Conservation (phyloP, 2,329 filamentous ascomycete genomes). For the Cephalotrichum gorgonifer region DNA sequence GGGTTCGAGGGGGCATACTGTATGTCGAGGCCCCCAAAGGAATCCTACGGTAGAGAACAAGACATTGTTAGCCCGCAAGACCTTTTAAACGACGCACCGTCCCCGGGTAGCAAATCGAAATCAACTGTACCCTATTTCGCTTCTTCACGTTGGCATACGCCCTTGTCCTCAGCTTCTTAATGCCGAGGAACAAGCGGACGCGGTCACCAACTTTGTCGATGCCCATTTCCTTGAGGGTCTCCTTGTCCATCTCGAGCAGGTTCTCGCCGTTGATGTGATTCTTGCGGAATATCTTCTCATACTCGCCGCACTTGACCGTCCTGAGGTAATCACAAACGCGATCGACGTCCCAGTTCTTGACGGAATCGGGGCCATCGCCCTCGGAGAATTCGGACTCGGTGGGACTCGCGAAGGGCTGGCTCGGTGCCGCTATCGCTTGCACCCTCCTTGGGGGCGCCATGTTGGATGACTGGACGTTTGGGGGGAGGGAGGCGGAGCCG, state of each 20-base stretch:
- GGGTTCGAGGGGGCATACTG: slow-evolving; percentile 51
- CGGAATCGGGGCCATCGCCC: slow-evolving; percentile 61
- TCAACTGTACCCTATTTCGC: slow-evolving; percentile 72
- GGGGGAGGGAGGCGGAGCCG: slow-evolving; percentile 10
- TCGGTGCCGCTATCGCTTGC: slow-evolving; percentile 34
- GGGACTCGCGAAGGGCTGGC: slow-evolving; percentile 63
- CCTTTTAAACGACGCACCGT: slow-evolving; percentile 7
- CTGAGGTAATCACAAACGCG: slow-evolving; percentile 84
- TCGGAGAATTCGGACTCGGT: slow-evolving; percentile 93
- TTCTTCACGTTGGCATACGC: slow-evolving; percentile 70
- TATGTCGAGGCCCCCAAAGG: slow-evolving; percentile 68
- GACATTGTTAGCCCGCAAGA: background rate
- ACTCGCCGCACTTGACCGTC: slow-evolving; percentile 87
- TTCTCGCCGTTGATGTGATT: slow-evolving; percentile 98
- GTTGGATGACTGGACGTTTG: slow-evolving; percentile 32
- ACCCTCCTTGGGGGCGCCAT: slow-evolving; percentile 42
- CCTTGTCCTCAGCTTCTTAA: slow-evolving; percentile 72
- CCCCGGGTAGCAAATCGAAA: slow-evolving; percentile 16
- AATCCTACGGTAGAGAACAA: slow-evolving; percentile 49
- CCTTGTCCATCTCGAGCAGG: slow-evolving; percentile 91
- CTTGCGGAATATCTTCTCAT: slow-evolving; percentile 77
- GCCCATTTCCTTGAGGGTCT: slow-evolving; percentile 92
- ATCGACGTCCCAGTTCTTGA: slow-evolving; percentile 84
- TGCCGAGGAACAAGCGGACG: slow-evolving; percentile 78
- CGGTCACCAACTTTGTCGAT: slow-evolving; percentile 97